Evolutionary conservation across 257 asterid species (phyloP), one percentile per base, ranked within the genome.

Genomic region (Solanum acaule): DNA sequence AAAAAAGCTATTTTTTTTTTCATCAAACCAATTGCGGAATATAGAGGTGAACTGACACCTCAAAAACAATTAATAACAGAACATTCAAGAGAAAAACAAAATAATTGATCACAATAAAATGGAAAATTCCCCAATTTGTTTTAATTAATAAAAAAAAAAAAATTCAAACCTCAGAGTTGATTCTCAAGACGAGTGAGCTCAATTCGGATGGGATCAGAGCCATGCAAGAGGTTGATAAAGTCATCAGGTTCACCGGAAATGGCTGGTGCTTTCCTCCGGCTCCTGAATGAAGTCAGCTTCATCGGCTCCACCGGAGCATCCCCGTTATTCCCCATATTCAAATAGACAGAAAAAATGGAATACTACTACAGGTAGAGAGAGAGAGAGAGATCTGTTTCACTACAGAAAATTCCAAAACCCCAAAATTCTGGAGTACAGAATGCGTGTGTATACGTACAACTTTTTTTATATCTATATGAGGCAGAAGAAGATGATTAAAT

Each of bases 161-260:
- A 52, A 52, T 16, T 52, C 23, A 52, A 52, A 52, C 98, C 98
- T 95, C 98, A 93, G 86, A 94, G 90, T 89, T 95, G 94, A 89
- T 96, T 96, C 13, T 96, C 98, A 25, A 96, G 98, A 90, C 98
- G 98, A 91, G 93, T 93, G 90, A 96, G 98, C 92, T 95, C 98
- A 72, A 95, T 90, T 83, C 98, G 96, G 88, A 96, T 93, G 5
- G 98, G 98, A 94, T 96, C 98, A 75, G 98, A 96, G 89, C 98
- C 98, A 89, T 95, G 98, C 88, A 95, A 88, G 10, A 95, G 92
- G 12, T 92, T 90, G 35, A 95, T 77, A 86, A 94, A 11, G 91
- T 94, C 96, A 88, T 95, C 98, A 71, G n/a, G 12, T 71, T 31
- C 42, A 71, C 37, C 40, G 22, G 35, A 68, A 68, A 13, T 68